Percentiles rank a stretch among this genome's conserved stretches.
Evolutionary conservation across 306 rosid genomes (phyloP).

Genomic region (Vigna mungo): DNA sequence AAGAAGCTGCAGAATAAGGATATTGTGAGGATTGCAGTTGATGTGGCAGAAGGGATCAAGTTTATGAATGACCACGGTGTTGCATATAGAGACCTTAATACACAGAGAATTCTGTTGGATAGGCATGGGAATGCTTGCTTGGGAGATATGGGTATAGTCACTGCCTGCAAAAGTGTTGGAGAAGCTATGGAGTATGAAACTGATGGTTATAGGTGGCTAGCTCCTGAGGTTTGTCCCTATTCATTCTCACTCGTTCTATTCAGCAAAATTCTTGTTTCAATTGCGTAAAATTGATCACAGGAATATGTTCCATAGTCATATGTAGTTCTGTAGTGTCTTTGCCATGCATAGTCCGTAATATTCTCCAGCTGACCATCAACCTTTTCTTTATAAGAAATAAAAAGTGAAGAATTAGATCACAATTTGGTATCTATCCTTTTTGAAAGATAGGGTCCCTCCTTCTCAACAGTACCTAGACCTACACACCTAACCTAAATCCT

Average conservation of each 20-base stretch:
- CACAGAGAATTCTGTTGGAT: conserved; percentile 84
- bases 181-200: conserved; percentile 94
- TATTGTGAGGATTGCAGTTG: conserved; percentile 72
- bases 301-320: conserved; percentile 34
- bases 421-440: conserved; percentile 29
- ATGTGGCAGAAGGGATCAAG: conserved; percentile 91
- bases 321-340: conserved; percentile 32
- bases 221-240: conserved; percentile 85
- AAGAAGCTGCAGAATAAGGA: conserved; percentile 86
- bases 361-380: conserved; percentile 34
- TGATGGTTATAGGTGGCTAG: conserved; percentile 96
- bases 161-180: conserved; percentile 83
- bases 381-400: conserved; percentile 12
- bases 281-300: conserved; percentile 5
- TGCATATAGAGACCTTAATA: conserved; percentile 85
- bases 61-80: conserved; percentile 88
- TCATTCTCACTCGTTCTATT: conserved; percentile 43
- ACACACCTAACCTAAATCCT: conserved; percentile 23
- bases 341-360: conserved; percentile 27
- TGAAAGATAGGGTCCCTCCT: conserved; percentile 28
- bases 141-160: conserved; percentile 88
- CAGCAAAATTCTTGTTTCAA: conserved; percentile 38
- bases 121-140: conserved; percentile 88
- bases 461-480: conserved; percentile 17
- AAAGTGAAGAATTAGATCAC: conserved; percentile 10